These are phyloP conservation scores for Vaccinium macrocarpon DNA, from an alignment of 148 eudicot species.

Conservation along the genomic window DNA sequence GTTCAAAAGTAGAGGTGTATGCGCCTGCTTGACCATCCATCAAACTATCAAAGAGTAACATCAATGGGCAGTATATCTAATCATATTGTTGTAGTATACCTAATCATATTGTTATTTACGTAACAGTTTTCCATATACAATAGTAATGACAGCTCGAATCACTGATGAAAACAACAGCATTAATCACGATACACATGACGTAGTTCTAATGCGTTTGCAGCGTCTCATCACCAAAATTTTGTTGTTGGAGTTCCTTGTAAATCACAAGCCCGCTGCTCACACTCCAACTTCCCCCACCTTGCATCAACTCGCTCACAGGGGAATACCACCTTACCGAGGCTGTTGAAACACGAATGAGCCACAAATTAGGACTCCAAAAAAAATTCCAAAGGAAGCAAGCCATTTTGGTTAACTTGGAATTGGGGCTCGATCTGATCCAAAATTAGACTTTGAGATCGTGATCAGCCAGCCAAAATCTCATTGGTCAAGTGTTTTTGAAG, in stretches of 20 bases:
- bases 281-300: slow-evolving; percentile 90
- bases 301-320: slow-evolving; percentile 90
- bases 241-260: slow-evolving; percentile 45
- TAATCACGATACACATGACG: background rate
- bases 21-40: too few species aligned
- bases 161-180: background rate
- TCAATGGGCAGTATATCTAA: too few species aligned
- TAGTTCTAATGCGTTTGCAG: background rate
- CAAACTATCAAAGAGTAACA: too few species aligned
- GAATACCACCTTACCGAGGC: slow-evolving; percentile 68
- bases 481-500: background rate
- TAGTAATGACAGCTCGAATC: too few species aligned
- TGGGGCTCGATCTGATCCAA: background rate
- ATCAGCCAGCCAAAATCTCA: background rate
- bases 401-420: background rate
- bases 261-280: slow-evolving; percentile 81
- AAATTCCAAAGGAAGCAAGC: background rate
- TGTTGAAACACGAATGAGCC: slow-evolving; percentile 24
- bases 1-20: too few species aligned
- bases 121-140: too few species aligned
- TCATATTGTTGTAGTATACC: too few species aligned
- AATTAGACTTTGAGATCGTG: background rate
- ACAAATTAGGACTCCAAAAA: background rate
- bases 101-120: too few species aligned
- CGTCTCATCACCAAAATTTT: slow-evolving; percentile 29